Conservation (phyloP, 2,329 filamentous ascomycete species). For the Exserohilum rostratum region DNA sequence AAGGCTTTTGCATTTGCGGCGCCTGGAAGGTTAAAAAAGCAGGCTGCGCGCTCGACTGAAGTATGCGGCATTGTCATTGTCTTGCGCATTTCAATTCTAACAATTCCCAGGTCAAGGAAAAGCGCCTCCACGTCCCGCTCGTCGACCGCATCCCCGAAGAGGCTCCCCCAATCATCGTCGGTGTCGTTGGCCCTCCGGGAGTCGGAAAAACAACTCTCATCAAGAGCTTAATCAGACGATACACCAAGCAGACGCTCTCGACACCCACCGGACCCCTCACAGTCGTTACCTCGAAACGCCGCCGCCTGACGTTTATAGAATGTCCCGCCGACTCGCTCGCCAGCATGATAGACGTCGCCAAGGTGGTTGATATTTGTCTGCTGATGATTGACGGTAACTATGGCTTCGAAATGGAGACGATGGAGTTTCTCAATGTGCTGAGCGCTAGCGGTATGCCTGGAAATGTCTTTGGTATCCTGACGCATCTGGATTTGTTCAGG, state of each 20-base stretch:
- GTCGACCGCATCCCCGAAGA: conserved; percentile 96
- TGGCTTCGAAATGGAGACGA: conserved; percentile 99
- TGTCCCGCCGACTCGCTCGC: conserved; percentile 93
- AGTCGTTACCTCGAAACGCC: conserved; percentile 93
- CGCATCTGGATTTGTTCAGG: conserved; percentile 92
- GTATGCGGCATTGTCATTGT: conserved; percentile 49
- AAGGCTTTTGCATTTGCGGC: conserved; percentile 89
- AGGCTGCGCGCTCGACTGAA: conserved; percentile 75
- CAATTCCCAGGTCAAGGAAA: conserved; percentile 78
- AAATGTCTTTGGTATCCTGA: conserved; percentile 96
- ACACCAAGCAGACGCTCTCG: conserved; percentile 92
- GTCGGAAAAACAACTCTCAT: conserved; percentile 94
- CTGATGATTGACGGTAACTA: conserved; percentile 99
- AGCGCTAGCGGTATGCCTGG: conserved; percentile 97
- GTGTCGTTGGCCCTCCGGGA: conserved; percentile 92
- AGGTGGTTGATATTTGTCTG: conserved; percentile 95
- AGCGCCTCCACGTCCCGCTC: conserved; percentile 92
- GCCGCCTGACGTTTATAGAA: conserved; percentile 93
- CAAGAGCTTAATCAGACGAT: conserved; percentile 91
- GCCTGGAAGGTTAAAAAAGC: conserved; percentile 78
- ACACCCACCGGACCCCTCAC: conserved; percentile 92
- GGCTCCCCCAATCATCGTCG: conserved; percentile 88
- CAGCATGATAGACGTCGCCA: conserved; percentile 95
- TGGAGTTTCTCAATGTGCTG: conserved; percentile 96
- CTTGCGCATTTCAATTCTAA: conserved; percentile 11